Conservation (phyloP, 2,329 filamentous ascomycete species). For the Conoideocrella luteorostrata region DNA sequence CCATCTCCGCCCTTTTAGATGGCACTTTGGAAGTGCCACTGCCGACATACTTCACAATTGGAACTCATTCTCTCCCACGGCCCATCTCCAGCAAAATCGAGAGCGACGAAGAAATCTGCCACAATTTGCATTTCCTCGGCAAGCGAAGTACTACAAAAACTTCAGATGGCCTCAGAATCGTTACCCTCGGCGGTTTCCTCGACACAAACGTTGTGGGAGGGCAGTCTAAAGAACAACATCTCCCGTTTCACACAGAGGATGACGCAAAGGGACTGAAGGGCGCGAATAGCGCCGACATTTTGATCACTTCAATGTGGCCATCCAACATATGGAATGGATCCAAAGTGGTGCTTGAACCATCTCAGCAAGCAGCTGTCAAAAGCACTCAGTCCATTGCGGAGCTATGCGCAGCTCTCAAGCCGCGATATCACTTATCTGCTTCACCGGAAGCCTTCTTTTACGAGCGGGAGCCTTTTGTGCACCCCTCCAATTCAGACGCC, state of each 20-base stretch:
- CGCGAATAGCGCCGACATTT: constrained; percentile 74
- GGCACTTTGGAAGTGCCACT: constrained; percentile 71
- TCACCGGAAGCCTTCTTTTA: constrained; percentile 64
- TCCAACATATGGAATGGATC: constrained; percentile 64
- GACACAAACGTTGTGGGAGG: constrained; percentile 55
- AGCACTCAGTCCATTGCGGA: constrained; percentile 67
- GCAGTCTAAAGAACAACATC: constrained; percentile 63
- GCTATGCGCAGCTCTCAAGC: constrained; percentile 71
- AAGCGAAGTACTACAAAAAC: constrained; percentile 86
- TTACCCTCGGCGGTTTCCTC: constrained; percentile 72
- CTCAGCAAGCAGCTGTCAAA: constrained; percentile 42
- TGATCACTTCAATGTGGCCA: constrained; percentile 86
- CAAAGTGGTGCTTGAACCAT: constrained; percentile 50
- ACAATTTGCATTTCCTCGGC: constrained; percentile 86
- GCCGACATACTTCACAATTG: constrained; percentile 86
- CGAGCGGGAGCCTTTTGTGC: constrained; percentile 89
- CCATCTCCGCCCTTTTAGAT: constrained; percentile 58
- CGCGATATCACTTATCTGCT: constrained; percentile 82
- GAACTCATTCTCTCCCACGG: constrained; percentile 63
- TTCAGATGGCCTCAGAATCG: constrained; percentile 79
- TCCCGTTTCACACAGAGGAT: constrained; percentile 69
- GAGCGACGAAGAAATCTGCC: constrained; percentile 67
- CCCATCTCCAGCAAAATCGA: constrained; percentile 67
- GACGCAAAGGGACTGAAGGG: constrained; percentile 73
- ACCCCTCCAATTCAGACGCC: constrained; percentile 42